Evolutionary conservation across 371 early-diverging fungal species (phyloP).

Genomic region (Saksenaea vasiformis): DNA sequence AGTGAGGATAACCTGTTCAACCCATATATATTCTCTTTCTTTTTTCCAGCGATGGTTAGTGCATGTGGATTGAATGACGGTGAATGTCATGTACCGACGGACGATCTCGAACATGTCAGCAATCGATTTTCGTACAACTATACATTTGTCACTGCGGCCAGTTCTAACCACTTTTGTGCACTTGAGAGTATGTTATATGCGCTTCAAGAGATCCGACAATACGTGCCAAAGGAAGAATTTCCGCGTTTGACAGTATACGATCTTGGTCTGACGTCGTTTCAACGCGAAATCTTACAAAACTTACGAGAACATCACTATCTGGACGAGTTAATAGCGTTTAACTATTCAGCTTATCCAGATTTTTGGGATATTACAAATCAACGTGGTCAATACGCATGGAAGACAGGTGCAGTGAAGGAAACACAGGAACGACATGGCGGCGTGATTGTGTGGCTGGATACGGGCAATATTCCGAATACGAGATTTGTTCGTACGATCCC

Average conservation of each 20-base stretch:
- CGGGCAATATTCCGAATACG: slow-evolving; percentile 45
- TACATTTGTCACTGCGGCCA: slow-evolving; percentile 56
- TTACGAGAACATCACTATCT: slow-evolving; percentile 34
- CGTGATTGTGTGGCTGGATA: slow-evolving; percentile 53
- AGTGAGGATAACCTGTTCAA: not conserved
- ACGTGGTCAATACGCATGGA: slow-evolving; percentile 64
- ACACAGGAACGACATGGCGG: slow-evolving; percentile 48
- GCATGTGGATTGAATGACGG: not conserved
- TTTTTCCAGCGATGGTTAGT: not conserved
- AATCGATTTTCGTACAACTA: slow-evolving; percentile 8
- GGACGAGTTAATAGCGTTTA: slow-evolving; percentile 41
- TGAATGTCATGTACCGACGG: not conserved
- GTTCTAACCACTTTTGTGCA: slow-evolving; percentile 55
- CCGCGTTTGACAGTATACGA: slow-evolving; percentile 53
- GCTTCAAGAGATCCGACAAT: slow-evolving; percentile 15
- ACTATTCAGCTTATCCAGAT: slow-evolving; percentile 45
- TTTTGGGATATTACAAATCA: slow-evolving; percentile 52
- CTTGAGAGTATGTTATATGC: slow-evolving; percentile 50
- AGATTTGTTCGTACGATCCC: slow-evolving; percentile 46
- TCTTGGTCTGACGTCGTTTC: slow-evolving; percentile 38
- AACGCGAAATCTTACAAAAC: slow-evolving; percentile 26
- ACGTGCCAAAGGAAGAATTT: slow-evolving; percentile 15
- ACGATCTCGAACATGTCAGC: not conserved
- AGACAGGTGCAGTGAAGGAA: slow-evolving; percentile 58
- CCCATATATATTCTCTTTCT: not conserved